phyloP scores from a whole-genome alignment of 441 rosid genomes.

The Raphanus hybrid region DNA sequence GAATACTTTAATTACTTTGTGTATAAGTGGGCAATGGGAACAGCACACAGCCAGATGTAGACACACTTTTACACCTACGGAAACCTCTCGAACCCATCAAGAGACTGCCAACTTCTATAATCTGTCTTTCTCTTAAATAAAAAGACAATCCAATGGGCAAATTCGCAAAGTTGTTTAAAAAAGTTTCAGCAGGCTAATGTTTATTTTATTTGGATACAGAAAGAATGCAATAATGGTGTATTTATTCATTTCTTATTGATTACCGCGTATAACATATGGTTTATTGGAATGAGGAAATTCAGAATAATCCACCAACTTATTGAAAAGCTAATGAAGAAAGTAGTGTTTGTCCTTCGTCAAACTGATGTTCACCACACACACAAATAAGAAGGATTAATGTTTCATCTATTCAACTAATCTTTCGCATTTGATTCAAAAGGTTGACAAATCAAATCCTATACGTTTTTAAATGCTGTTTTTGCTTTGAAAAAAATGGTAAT shows the following conservation, averaged over 20 bases:
- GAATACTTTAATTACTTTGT: not conserved
- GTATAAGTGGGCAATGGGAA: constrained; percentile 2
- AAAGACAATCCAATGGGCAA: not conserved
- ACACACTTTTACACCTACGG: constrained; percentile 25
- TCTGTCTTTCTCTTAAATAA: constrained; percentile 7
- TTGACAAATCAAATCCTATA: not conserved
- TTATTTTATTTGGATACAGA: not conserved
- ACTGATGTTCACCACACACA: not conserved
- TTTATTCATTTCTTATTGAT: not conserved
- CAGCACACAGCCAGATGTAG: constrained; percentile 28
- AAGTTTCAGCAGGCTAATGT: not conserved
- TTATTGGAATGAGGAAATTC: not conserved
- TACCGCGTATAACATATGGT: not conserved
- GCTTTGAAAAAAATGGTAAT: not conserved
- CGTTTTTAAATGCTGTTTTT: not conserved
- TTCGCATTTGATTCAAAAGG: not conserved
- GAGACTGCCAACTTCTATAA: constrained; percentile 27
- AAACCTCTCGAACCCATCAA: constrained; percentile 31
- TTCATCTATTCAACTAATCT: not conserved
- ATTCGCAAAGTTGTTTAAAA: constrained; percentile 1
- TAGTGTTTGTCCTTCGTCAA: not conserved
- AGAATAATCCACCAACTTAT: not conserved
- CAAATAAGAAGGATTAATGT: not conserved
- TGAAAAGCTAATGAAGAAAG: not conserved
- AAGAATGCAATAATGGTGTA: not conserved